These are phyloP conservation scores for Penicillium sp. DNA, from an alignment of 2,329 filamentous ascomycete genomes.

Conservation along the genomic window DNA sequence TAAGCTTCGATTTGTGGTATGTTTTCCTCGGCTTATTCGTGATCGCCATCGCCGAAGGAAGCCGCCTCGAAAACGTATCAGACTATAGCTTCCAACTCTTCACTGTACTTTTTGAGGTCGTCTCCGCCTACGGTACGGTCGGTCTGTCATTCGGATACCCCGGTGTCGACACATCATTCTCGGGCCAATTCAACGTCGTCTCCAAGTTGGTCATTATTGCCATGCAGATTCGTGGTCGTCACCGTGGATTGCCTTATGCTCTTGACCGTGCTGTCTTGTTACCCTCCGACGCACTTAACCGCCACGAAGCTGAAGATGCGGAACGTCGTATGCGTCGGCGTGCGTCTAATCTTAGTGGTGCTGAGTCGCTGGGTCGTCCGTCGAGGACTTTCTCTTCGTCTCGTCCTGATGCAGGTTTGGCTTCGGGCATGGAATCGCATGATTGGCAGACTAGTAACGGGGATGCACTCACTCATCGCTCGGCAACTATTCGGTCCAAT, in stretches of 20 bases:
- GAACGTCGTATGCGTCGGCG: constrained; percentile 45
- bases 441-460: constrained; percentile 23
- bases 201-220: constrained; percentile 66
- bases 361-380: constrained; percentile 23
- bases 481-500: constrained; percentile 30
- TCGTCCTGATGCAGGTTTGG: constrained; percentile 20
- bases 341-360: constrained; percentile 36
- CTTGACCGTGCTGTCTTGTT: constrained; percentile 70
- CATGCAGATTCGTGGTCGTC: constrained; percentile 66
- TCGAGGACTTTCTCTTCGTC: constrained; percentile 25
- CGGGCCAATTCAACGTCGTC: constrained; percentile 73
- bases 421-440: constrained; percentile 28
- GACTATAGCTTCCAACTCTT: constrained; percentile 66
- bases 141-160: constrained; percentile 85
- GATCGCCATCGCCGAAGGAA: constrained; percentile 83
- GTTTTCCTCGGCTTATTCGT: constrained; percentile 93
- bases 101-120: constrained; percentile 75
- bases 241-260: constrained; percentile 66
- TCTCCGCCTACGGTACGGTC: constrained; percentile 92
- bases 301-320: constrained; percentile 59
- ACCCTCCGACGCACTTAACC: constrained; percentile 64
- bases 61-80: constrained; percentile 63
- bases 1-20: constrained; percentile 98
- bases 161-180: constrained; percentile 74
- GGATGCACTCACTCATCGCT: constrained; percentile 27